These are phyloP conservation scores for Phytophthora fragariae DNA, from an alignment of 352 stramenopile species.

Conservation along the genomic window DNA sequence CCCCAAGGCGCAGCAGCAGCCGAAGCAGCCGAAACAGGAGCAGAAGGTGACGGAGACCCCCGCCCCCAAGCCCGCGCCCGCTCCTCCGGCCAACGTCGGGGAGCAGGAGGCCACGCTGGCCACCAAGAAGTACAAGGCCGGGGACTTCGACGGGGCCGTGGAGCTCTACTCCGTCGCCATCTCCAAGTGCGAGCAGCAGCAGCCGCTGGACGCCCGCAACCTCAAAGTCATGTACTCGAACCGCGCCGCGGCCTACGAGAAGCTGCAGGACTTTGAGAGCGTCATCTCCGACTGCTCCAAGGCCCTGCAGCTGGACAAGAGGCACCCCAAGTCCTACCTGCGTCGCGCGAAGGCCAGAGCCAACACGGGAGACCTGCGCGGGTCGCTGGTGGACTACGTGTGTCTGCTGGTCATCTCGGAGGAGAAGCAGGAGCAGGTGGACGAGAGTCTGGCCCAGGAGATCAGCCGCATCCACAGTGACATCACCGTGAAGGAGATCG, in stretches of 20 bases:
- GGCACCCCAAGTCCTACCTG: slow-evolving; percentile 80
- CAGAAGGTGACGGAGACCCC: slow-evolving; percentile 28
- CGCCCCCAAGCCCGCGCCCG: slow-evolving; percentile 31
- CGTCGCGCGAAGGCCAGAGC: slow-evolving; percentile 78
- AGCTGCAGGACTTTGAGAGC: slow-evolving; percentile 65
- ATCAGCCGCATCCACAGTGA: slow-evolving; percentile 83
- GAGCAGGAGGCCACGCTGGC: slow-evolving; percentile 74
- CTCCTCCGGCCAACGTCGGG: slow-evolving; percentile 39
- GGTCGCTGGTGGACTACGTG: slow-evolving; percentile 83
- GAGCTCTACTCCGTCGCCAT: slow-evolving; percentile 79
- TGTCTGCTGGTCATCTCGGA: slow-evolving; percentile 83
- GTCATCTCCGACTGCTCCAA: slow-evolving; percentile 73
- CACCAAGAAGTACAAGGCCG: slow-evolving; percentile 85
- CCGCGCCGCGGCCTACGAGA: slow-evolving; percentile 77
- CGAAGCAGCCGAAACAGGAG: slow-evolving; percentile 42
- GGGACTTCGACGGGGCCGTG: slow-evolving; percentile 70
- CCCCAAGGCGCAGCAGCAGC: slow-evolving; percentile 30
- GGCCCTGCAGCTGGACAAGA: slow-evolving; percentile 69
- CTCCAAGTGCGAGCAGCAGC: slow-evolving; percentile 57
- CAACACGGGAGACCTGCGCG: slow-evolving; percentile 51
- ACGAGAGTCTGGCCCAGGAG: slow-evolving; percentile 71
- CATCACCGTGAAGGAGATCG: slow-evolving; percentile 74
- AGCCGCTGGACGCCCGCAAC: slow-evolving; percentile 73
- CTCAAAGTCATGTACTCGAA: slow-evolving; percentile 91
- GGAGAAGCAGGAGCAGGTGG: slow-evolving; percentile 78